These are phyloP conservation scores for Colletotrichum echinochloae DNA, from an alignment of 2,329 filamentous ascomycete genomes.

Conservation along the genomic window DNA sequence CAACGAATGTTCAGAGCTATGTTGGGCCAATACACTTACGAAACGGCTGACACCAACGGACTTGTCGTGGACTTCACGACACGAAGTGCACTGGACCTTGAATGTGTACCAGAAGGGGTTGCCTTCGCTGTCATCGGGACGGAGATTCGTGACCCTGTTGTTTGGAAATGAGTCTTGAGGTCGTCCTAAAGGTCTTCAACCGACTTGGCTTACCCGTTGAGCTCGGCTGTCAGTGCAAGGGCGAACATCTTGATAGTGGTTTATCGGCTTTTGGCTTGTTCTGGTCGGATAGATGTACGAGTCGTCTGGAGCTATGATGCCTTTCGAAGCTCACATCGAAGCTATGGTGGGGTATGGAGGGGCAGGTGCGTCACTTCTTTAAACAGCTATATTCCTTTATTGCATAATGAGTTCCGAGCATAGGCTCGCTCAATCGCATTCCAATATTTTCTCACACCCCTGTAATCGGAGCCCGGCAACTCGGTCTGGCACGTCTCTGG, in stretches of 20 bases:
- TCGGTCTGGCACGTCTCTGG: slow-evolving; percentile 16
- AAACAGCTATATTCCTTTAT: slow-evolving; percentile 1
- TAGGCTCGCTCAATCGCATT: background rate
- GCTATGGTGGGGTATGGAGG: slow-evolving; percentile 39
- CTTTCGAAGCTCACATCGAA: slow-evolving; percentile 13
- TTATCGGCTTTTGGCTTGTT: background rate
- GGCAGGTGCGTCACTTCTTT: slow-evolving; percentile 35
- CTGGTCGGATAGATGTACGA: background rate
- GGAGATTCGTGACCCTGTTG: slow-evolving; percentile 86
- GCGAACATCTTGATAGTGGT: slow-evolving; percentile 68
- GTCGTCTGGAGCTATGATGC: background rate
- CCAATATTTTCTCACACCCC: slow-evolving; percentile 3
- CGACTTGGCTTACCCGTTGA: slow-evolving; percentile 69
- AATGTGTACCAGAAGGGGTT: slow-evolving; percentile 97
- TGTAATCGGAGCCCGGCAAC: slow-evolving; percentile 21
- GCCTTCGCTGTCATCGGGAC: slow-evolving; percentile 83
- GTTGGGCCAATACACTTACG: slow-evolving; percentile 64
- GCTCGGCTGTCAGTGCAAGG: slow-evolving; percentile 74
- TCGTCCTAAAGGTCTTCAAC: background rate
- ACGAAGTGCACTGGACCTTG: slow-evolving; percentile 98
- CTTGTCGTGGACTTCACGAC: slow-evolving; percentile 90
- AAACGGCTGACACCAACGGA: slow-evolving; percentile 88
- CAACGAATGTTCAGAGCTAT: background rate
- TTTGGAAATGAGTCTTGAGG: background rate
- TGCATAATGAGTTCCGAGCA: background rate